Base-by-base conservation (phyloP, 768 basidiomycete species). In the Termitomyces sp. region DNA sequence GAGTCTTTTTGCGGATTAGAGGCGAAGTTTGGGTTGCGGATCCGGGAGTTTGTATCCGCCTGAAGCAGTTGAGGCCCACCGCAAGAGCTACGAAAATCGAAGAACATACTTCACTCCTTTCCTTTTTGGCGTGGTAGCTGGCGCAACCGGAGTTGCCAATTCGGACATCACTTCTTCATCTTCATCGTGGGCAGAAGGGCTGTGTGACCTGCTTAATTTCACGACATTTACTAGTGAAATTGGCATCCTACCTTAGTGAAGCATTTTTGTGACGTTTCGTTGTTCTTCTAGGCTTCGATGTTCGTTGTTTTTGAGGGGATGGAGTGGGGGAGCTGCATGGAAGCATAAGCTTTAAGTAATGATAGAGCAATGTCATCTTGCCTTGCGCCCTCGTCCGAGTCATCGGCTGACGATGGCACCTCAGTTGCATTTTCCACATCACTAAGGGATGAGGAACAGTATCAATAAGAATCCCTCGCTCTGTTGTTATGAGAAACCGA, bases 41-140 rank as follows among this genome's bases (percentile, higher is more conserved):
- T 22, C 64, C 61, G 23, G 68, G 64, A 5, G 63, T 60, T 53
- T 65, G 60, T 18, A 60, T 53, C 46, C 70, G 59, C 44, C 70
- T 71, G 7, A n/a, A 42, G 16, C 31, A 32, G 15, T 23, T 43
- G 23, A 46, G 33, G 41, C 12, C n/a, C 20, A 10, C n/a, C 36
- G 10, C 32, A 31, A 4, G 13, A 20, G 31, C n/a, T 20, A n/a
- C 29, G 10, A 46, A 16, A 12, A 18, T 3, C 11, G 22, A 18
- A 22, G 7, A 22, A 53, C 65, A 54, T 38, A 73, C 70, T 71
- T 73, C 7, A 64, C 57, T 33, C 70, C 68, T 53, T 67, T 67
- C 56, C 64, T 68, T 59, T 67, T 70, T 7, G 70, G 71, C 2
- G 70, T 70, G 15, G 46, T 52, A 6, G 50, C 54, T 13, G 35